These are phyloP conservation scores for Wilhelminamyces savonicus DNA, from an alignment of 805 yeast species.

Conservation along the genomic window DNA sequence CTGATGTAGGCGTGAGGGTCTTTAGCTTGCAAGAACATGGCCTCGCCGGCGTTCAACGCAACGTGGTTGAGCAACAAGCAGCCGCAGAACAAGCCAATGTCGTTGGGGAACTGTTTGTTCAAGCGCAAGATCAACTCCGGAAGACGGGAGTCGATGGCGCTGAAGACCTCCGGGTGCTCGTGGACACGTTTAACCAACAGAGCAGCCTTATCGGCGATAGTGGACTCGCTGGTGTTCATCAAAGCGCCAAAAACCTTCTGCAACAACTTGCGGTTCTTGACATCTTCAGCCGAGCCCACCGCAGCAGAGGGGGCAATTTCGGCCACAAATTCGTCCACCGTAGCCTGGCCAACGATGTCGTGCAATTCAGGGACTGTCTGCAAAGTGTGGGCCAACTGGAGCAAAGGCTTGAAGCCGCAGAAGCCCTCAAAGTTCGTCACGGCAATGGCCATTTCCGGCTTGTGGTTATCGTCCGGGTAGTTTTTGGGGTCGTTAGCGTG, in stretches of 20 bases:
- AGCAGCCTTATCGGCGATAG: constrained; percentile 52
- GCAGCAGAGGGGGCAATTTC: constrained; percentile 41
- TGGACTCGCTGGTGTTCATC: constrained; percentile 73
- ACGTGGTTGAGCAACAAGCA: constrained; percentile 89
- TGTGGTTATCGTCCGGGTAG: constrained; percentile 97
- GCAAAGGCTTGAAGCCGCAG: constrained; percentile 94
- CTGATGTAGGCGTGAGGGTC: constrained; percentile 97
- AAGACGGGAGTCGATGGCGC: constrained; percentile 39
- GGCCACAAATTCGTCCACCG: constrained; percentile 45
- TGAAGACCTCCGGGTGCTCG: constrained; percentile 52
- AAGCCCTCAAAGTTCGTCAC: constrained; percentile 94
- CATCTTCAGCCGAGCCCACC: constrained; percentile 48
- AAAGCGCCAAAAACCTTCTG: constrained; percentile 73
- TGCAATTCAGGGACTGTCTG: constrained; percentile 70
- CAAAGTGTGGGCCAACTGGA: constrained; percentile 65
- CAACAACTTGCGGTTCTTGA: constrained; percentile 55
- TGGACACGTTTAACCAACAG: constrained; percentile 61
- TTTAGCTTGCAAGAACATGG: constrained; percentile 92
- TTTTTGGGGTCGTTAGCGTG: constrained; percentile 82
- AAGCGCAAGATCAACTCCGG: constrained; percentile 72
- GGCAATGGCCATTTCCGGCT: constrained; percentile 99
- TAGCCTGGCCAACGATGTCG: constrained; percentile 60
- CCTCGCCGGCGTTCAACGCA: constrained; percentile 78
- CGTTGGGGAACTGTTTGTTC: constrained; percentile 85
- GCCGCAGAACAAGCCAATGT: constrained; percentile 94